Conservation (phyloP, 2,329 filamentous ascomycete species). For the Stagonosporopsis vannaccii region DNA sequence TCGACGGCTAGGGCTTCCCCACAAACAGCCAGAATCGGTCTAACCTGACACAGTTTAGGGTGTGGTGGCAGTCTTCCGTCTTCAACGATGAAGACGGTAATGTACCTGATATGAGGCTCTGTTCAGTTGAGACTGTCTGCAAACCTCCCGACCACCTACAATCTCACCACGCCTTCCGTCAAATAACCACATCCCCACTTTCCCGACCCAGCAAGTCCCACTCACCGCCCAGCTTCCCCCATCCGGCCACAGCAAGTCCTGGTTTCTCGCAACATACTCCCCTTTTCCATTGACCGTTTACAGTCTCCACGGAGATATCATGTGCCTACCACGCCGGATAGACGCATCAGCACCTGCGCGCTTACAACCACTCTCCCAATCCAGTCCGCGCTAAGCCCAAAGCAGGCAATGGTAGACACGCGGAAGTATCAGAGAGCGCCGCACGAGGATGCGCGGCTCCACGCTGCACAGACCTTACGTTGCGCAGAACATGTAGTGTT, state of each 20-base stretch:
- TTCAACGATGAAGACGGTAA: neutral
- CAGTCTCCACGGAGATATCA: neutral
- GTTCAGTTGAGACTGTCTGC: neutral
- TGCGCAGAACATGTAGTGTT: neutral
- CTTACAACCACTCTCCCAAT: neutral
- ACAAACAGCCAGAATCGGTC: neutral
- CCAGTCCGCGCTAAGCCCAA: conserved; percentile 1
- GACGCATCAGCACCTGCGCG: neutral
- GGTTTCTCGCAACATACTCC: neutral
- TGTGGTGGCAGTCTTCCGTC: neutral
- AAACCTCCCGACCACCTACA: neutral
- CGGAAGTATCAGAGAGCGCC: neutral
- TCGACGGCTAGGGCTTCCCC: conserved; percentile 5
- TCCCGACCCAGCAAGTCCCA: neutral
- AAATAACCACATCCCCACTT: neutral
- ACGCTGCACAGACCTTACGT: conserved; percentile 1
- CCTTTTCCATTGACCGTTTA: neutral
- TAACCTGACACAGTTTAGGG: neutral
- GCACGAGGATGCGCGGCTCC: neutral
- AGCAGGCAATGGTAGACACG: conserved; percentile 13
- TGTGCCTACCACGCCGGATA: neutral
- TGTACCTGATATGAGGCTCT: neutral
- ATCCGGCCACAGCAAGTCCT: neutral
- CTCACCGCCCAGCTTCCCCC: neutral
- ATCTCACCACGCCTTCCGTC: neutral